Evolutionary conservation across 305 asterid species (phyloP), one percentile per base, ranked within the genome.

Genomic region (Fraxinus albicans): DNA sequence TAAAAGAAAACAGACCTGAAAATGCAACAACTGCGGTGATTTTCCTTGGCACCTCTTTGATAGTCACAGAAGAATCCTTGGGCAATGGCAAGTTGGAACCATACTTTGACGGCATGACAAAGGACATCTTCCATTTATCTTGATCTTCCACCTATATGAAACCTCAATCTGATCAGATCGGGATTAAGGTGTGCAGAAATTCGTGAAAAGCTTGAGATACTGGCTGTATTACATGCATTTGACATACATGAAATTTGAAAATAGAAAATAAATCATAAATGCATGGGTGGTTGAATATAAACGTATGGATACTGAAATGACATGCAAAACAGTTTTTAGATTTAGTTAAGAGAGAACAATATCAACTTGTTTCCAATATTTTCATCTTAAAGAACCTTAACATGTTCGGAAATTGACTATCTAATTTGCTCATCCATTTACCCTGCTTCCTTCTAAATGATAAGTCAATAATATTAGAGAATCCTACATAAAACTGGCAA

Each of bases 41-140:
- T 88, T 90, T 93, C 74, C 88, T 84, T 2, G 97, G 97, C 80
- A 94, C 94, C 91, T 92, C 91, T 85, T 85, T 90, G 84, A 95
- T 88, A 53, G 90, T 86, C 63, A 94, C 93, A 0, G 90, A 89
- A 78, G 94, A 85, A 83, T 95, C 94, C 86, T 89, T 92, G 5
- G 98, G 99, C 83, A 86, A 85, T 33, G 98, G 99, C 87, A 94
- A 89, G 83, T 94, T 76, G 23, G 91, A 86, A 69, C 98, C 94
- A 67, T 95, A 95, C 84, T 95, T 94, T 53, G 98, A 93, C 44
- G 99, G 99, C 97, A 95, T 85, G 72, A 95, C 89, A 85, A 95
- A 94, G 23, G 97, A 95, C 97, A 94, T 93, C 63, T 83, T 87
- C 99, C 98, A 94, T 80, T 88, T 88, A 29, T 84, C 94, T 86